A percentile compares a stretch with the other conserved stretches of the same genome.
Conservation (phyloP, 192 early-diverging fungal species). For the Mortierella hygrophila region DNA sequence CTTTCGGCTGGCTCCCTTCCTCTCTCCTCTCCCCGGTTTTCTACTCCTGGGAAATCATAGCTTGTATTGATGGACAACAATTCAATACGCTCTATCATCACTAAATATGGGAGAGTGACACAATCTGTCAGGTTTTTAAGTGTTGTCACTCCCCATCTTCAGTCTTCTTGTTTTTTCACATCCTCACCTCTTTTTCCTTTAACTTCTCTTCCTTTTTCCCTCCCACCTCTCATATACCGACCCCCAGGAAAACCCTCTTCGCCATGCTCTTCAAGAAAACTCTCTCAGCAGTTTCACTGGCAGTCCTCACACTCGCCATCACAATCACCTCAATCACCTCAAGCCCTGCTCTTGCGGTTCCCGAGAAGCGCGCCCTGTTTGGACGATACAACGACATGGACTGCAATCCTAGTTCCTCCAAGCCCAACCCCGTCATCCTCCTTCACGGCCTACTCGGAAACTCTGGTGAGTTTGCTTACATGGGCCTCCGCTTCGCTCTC, state of each 20-base stretch:
- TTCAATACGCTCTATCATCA: too few species aligned
- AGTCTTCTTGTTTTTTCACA: too few species aligned
- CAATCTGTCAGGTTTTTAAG: too few species aligned
- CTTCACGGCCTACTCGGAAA: slow-evolving; percentile 6
- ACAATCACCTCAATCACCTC: background rate
- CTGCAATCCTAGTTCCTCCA: background rate
- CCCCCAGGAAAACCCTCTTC: background rate
- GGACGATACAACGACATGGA: slow-evolving; percentile 10
- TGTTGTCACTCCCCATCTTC: too few species aligned
- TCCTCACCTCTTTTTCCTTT: too few species aligned
- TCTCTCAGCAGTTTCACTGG: background rate
- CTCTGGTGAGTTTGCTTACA: slow-evolving; percentile 16
- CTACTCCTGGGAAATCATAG: too few species aligned
- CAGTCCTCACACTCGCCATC: background rate
- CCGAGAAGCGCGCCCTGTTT: slow-evolving; percentile 4
- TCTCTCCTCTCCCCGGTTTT: too few species aligned
- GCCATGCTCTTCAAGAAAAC: background rate
- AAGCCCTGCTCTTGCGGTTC: background rate
- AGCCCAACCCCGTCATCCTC: slow-evolving; percentile 1
- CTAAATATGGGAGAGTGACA: too few species aligned
- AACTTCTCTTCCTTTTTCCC: background rate
- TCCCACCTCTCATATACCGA: background rate
- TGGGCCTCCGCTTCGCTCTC: slow-evolving; percentile 9
- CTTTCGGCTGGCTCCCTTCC: too few species aligned
- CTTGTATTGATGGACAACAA: too few species aligned